Base-by-base conservation (phyloP, 1,284 basidiomycete genomes). In the Macrocystidia cucumis region DNA sequence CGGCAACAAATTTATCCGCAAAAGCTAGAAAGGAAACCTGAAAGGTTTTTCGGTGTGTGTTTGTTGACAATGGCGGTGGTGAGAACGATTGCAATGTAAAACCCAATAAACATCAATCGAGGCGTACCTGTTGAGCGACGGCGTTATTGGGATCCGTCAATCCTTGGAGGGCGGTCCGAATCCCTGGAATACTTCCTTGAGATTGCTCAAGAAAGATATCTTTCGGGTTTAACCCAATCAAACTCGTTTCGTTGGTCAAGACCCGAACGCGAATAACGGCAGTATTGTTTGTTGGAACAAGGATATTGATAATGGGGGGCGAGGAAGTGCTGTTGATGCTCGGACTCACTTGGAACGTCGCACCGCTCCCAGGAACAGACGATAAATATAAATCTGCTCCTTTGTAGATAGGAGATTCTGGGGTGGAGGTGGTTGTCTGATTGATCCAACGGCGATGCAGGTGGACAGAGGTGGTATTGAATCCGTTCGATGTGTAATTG, bases 21-120 rank as follows among this genome's bases (percentile, higher is more conserved):
- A 46, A 54, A 3, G 48, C 45, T 28, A 54, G 40, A 33, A 51
- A 54, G 2, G 51, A 51, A 12, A 51, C 48, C 50, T 52, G 37
- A 3, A n/a, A 17, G 24, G 6, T 18, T 8, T 9, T 13, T n/a
- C n/a, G 23, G 5, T n/a, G n/a, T n/a, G n/a, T n/a, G n/a, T n/a
- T n/a, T n/a, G n/a, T n/a, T n/a, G n/a, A n/a, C n/a, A n/a, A n/a
- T n/a, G n/a, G n/a, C n/a, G n/a, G n/a, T n/a, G n/a, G n/a, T n/a
- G n/a, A n/a, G 17, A 22, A 4, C 4, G 22, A n/a, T n/a, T n/a
- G n/a, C n/a, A n/a, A n/a, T n/a, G n/a, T n/a, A n/a, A n/a, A n/a
- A n/a, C n/a, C n/a, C n/a, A n/a, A n/a, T n/a, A n/a, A n/a, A n/a
- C n/a, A n/a, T n/a, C n/a, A n/a, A n/a, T n/a, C n/a, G 11, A 28